Evolutionary conservation across 140 eudicot species (phyloP), one percentile per base, ranked within the genome.

Genomic region (Ambrosia hybrid): DNA sequence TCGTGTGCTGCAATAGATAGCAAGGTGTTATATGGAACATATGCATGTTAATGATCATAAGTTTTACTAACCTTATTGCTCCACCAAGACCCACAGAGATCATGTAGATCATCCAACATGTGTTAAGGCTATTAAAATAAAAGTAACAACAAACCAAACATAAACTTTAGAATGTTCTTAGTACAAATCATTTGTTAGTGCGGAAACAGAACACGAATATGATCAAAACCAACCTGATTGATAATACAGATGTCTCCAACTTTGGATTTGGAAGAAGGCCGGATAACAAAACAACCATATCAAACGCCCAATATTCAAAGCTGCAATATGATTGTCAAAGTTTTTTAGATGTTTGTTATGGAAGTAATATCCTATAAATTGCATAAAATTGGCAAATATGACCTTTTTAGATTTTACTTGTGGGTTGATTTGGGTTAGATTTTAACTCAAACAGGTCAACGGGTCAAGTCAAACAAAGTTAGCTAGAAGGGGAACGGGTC

Each of bases 101-200:
- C 96, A 83, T 87, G 52, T 85, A 90, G 57, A 90, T 94, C 87
- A 82, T 87, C 94, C 94, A 90, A 73, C 94, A 87, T 15, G 94
- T 90, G 76, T 87, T 87, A 17, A 90, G 89, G 80, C 96, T 90
- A 82, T 73, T 34, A 72, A 82, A 81, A 76, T 17, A 38, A 33
- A 51, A 53, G 36, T 46, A 66, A 26, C 13, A 49, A 26, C 61
- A 41, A 63, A 60, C 11, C 55, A 56, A 51, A 63, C 49, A 8
- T 65, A 36, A 57, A 49, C 11, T 30, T 8, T 14, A 64, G 36
- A 4, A 6, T 39, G 0, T 4, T 63, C 67, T 71, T 53, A 26
- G 39, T n/a, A 37, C 37, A 43, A 55, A 71, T 17, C 6, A 14
- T 15, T 41, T 51, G 2, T 39, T 49, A 57, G 36, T 45, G 33